Conservation (phyloP, 176 grass and related monocot species). For the Pontederia paniculata region DNA sequence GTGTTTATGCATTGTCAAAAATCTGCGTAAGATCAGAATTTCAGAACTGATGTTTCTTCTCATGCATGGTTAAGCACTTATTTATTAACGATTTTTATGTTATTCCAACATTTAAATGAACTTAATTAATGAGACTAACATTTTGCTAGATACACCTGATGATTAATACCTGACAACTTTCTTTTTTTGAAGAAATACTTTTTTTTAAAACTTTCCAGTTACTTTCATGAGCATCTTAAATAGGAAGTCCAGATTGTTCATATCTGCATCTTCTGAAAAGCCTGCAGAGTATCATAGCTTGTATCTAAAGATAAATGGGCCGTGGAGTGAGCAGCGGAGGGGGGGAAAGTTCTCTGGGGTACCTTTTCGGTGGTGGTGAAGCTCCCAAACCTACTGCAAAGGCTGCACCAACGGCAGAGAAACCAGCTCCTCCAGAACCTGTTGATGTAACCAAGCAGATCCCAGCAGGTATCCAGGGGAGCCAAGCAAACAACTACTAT, state of each 20-base stretch:
- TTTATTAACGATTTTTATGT: too few relatives aligned
- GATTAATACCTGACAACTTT: too few relatives aligned
- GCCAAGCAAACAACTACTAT: slow-evolving; percentile 6
- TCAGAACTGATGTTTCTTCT: too few relatives aligned
- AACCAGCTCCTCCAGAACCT: not conserved
- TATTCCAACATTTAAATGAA: too few relatives aligned
- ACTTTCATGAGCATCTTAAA: too few relatives aligned
- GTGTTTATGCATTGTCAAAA: too few relatives aligned
- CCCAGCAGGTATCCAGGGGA: slow-evolving; percentile 11
- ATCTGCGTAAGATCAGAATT: too few relatives aligned
- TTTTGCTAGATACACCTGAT: too few relatives aligned
- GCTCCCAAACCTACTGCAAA: slow-evolving; percentile 4
- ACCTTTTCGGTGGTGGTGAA: slow-evolving; percentile 11
- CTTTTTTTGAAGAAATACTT: too few relatives aligned
- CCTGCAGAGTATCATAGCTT: not conserved
- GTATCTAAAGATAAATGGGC: not conserved
- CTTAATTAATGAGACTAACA: too few relatives aligned
- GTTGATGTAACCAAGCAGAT: slow-evolving; percentile 5
- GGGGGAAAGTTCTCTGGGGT: slow-evolving; percentile 12
- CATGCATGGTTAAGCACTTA: too few relatives aligned
- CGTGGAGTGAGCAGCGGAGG: slow-evolving; percentile 17
- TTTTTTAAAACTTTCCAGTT: too few relatives aligned
- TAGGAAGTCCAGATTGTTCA: not conserved
- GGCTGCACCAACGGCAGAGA: not conserved
- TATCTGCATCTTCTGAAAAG: not conserved